A percentile compares a stretch with the other conserved stretches of the same genome.
phyloP scores from a whole-genome alignment of 495 filamentous ascomycete genomes.

The Daldinia childiae region DNA sequence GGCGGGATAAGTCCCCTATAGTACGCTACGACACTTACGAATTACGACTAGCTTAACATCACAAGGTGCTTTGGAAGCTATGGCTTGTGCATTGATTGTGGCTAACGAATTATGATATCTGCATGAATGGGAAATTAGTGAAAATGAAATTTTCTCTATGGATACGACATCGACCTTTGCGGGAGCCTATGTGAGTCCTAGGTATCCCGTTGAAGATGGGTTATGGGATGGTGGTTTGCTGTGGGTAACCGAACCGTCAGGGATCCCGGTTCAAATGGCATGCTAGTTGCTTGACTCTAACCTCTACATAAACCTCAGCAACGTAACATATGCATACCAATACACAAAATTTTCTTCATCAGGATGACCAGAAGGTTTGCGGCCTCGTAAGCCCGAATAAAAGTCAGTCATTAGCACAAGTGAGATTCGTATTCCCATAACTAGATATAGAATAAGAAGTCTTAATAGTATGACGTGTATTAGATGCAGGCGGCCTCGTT shows the following conservation, averaged over 20 bases:
- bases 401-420: neutral
- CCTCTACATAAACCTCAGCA: neutral
- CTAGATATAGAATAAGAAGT: neutral
- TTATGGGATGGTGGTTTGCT: neutral
- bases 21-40: neutral
- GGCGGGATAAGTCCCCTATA: slow-evolving; percentile 2
- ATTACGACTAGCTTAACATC: neutral
- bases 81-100: neutral
- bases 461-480: neutral
- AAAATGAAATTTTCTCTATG: neutral
- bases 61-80: neutral
- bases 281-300: neutral
- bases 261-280: too few species aligned
- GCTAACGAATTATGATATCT: slow-evolving; percentile 25
- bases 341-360: neutral
- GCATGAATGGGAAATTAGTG: neutral
- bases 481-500: neutral
- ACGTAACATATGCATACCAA: slow-evolving; percentile 27
- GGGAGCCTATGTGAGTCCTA: neutral
- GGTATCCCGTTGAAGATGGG: neutral
- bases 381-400: neutral
- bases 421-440: neutral
- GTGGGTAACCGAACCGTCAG: neutral
- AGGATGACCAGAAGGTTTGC: neutral
- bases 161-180: neutral